These are phyloP conservation scores for Fraxinus velutina DNA, from an alignment of 305 asterid species.

Conservation along the genomic window DNA sequence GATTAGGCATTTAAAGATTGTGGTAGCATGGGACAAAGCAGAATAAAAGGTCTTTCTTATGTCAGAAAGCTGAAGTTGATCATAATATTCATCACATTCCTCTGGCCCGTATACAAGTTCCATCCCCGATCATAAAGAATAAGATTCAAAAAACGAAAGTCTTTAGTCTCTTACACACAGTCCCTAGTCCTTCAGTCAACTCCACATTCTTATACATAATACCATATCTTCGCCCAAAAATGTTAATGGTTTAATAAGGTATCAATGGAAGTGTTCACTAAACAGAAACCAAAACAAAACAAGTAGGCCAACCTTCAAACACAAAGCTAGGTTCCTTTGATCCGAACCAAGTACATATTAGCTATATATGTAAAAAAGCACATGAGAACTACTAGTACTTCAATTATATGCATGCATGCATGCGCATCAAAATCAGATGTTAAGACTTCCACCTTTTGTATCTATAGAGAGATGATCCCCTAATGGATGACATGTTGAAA, in stretches of 20 bases:
- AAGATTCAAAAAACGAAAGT: background rate
- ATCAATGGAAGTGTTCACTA: background rate
- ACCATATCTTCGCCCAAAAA: background rate
- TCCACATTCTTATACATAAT: background rate
- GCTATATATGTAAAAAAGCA: background rate
- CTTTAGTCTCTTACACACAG: background rate
- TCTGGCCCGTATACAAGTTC: background rate
- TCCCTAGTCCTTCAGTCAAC: background rate
- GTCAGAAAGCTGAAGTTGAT: background rate
- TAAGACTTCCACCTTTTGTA: background rate
- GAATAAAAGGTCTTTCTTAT: background rate
- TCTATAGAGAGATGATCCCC: background rate
- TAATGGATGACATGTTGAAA: background rate
- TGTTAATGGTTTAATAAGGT: background rate
- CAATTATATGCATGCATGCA: background rate
- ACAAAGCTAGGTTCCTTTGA: background rate
- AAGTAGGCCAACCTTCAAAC: background rate
- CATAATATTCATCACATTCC: background rate
- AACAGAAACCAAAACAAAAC: background rate
- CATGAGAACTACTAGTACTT: background rate
- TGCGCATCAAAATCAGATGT: background rate
- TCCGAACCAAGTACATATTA: background rate
- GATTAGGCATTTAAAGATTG: background rate
- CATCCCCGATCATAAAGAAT: background rate
- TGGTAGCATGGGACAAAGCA: background rate